A percentile compares a stretch with the other conserved stretches of the same genome.
These are phyloP conservation scores for Colletotrichum eleusines DNA, from an alignment of 2,329 filamentous ascomycete species.

Conservation along the genomic window DNA sequence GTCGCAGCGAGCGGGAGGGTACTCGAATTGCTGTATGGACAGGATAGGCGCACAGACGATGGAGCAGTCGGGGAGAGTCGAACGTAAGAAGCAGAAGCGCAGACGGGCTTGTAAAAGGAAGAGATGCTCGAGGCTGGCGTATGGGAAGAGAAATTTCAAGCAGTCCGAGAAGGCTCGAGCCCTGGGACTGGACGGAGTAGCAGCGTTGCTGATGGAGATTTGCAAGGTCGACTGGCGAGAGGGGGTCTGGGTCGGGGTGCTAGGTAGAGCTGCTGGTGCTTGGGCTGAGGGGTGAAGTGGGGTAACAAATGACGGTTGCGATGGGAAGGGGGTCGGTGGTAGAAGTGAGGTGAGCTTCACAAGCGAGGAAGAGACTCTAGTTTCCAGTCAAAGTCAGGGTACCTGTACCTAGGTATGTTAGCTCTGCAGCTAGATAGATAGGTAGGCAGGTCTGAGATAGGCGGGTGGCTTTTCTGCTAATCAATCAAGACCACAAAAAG, in stretches of 20 bases:
- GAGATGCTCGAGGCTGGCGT: slow-evolving; percentile 27
- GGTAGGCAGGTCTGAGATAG: not conserved
- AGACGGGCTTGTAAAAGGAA: slow-evolving; percentile 25
- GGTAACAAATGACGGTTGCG: slow-evolving; percentile 29
- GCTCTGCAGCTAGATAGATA: too few species aligned
- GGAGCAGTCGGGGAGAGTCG: slow-evolving; percentile 27
- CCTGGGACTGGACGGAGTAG: slow-evolving; percentile 33
- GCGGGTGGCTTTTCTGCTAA: not conserved
- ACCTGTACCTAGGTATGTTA: too few species aligned
- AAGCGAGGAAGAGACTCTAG: slow-evolving; percentile 18
- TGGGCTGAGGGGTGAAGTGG: slow-evolving; percentile 41
- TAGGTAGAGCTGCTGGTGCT: slow-evolving; percentile 15
- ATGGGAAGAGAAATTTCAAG: slow-evolving; percentile 30
- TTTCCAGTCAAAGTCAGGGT: too few species aligned
- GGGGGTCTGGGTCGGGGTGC: slow-evolving; percentile 30
- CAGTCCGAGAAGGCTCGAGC: slow-evolving; percentile 35
- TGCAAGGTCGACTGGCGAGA: slow-evolving; percentile 27
- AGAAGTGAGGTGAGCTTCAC: slow-evolving; percentile 31
- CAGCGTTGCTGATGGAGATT: slow-evolving; percentile 40
- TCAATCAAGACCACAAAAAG: not conserved
- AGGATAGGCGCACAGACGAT: slow-evolving; percentile 11
- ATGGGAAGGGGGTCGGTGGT: not conserved
- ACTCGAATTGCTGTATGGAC: not conserved
- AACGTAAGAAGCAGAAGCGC: slow-evolving; percentile 31
- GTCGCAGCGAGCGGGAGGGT: not conserved